Conservation (phyloP, 2,329 filamentous ascomycete species). For the Furcasterigmium furcatum region DNA sequence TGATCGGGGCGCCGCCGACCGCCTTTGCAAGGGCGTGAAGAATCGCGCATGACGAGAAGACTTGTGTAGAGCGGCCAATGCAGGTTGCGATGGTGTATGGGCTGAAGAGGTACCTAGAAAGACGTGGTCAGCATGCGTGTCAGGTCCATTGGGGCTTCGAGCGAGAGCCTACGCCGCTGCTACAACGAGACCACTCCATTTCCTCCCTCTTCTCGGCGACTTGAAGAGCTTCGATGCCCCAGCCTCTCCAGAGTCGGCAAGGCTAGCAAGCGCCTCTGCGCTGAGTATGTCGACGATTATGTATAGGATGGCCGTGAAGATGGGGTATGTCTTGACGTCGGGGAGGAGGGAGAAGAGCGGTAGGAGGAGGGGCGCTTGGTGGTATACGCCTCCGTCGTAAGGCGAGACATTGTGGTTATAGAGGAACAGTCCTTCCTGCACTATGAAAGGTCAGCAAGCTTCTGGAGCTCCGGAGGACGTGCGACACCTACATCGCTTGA, state of each 20-base stretch:
- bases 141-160: background rate
- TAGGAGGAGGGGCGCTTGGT: constrained; percentile 83
- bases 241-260: constrained; percentile 79
- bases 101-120: constrained; percentile 79
- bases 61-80: constrained; percentile 81
- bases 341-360: constrained; percentile 90
- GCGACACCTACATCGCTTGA: constrained; percentile 76
- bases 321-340: constrained; percentile 59
- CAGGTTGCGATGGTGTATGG: constrained; percentile 92
- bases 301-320: constrained; percentile 79
- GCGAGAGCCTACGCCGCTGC: constrained; percentile 67
- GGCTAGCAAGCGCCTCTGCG: constrained; percentile 73
- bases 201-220: constrained; percentile 72
- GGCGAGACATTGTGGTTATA: constrained; percentile 96
- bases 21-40: constrained; percentile 81
- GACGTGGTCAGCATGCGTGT: background rate
- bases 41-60: constrained; percentile 86
- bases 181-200: constrained; percentile 72
- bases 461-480: background rate
- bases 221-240: constrained; percentile 70
- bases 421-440: constrained; percentile 94
- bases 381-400: constrained; percentile 86
- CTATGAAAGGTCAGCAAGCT: constrained; percentile 36
- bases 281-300: constrained; percentile 77
- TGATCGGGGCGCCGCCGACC: constrained; percentile 67